Conservation (phyloP, 2,329 filamentous ascomycete species). For the Blastomyces silverae region DNA sequence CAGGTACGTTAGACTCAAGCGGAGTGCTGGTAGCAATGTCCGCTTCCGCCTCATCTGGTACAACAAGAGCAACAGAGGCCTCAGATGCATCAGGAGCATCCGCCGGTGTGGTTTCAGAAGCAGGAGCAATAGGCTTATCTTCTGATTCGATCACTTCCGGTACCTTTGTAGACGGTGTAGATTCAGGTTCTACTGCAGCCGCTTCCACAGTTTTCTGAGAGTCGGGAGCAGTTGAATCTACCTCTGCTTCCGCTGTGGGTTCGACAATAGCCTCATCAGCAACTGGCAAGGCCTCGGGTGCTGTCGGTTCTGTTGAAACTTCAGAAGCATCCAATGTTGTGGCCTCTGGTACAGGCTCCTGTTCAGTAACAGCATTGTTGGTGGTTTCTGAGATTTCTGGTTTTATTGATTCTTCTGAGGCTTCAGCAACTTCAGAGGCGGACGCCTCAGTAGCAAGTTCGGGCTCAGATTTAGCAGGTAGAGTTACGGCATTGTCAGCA, state of each 20-base stretch:
- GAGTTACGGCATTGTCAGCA: background rate
- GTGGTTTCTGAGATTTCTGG: background rate
- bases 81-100: background rate
- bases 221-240: background rate
- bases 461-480: background rate
- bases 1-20: background rate
- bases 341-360: background rate
- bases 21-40: background rate
- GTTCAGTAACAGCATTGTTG: background rate
- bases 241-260: background rate
- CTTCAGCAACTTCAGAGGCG: background rate
- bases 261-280: background rate
- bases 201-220: background rate
- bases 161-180: background rate
- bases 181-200: background rate
- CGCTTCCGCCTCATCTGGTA: background rate
- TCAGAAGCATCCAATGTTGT: background rate
- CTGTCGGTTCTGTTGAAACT: background rate
- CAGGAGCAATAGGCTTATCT: conserved; percentile 8
- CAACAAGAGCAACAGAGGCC: background rate
- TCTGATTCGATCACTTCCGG: background rate
- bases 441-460: background rate
- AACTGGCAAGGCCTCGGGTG: background rate
- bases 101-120: conserved; percentile 11
- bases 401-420: background rate